Evolutionary conservation across 345 rosid genomes (phyloP), one percentile per base, ranked within the genome.

Genomic region (Citrus inodora): DNA sequence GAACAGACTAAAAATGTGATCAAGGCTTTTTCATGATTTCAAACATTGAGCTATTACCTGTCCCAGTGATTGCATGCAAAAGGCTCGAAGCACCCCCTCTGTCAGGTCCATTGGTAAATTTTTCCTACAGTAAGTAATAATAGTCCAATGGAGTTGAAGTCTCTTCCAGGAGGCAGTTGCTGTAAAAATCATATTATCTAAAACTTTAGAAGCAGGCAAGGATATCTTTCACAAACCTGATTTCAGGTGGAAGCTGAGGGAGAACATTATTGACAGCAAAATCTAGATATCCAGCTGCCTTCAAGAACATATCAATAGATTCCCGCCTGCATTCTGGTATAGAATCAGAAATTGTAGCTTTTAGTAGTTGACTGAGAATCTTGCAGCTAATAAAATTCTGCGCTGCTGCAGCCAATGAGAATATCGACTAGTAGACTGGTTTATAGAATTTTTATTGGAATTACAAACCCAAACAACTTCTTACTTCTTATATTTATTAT

Each of bases 281-380:
- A 72, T 91, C 93, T 71, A 91, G 73, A 73, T 88, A 88, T 73
- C 95, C 95, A 3, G 95, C 92, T 51, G 95, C 95, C 89, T 88
- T 89, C 76, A 91, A 78, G 85, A 91, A 89, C 76, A 89, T 83
- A 76, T 91, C 90, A 56, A 91, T 46, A 0, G 92, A 86, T 48
- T 88, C 90, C 70, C 92, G 84, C 81, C 85, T 88, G 86, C 83
- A 78, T 35, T 88, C 95, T 91, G 76, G 24, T 53, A 75, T 25
- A 83, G 70, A 53, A 21, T 22, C 63, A 40, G 48, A 82, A 74
- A 77, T 19, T n/a, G 55, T 28, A 61, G 11, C 38, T 69, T 32
- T 48, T 58, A 71, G 71, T 7, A 6, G 75, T 30, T 61, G 19
- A 60, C 19, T 30, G 25, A 21, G 32, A 48, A 17, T 16, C 19